phyloP scores from a whole-genome alignment of 2,329 filamentous ascomycete species.

The Thyridium curvatum region DNA sequence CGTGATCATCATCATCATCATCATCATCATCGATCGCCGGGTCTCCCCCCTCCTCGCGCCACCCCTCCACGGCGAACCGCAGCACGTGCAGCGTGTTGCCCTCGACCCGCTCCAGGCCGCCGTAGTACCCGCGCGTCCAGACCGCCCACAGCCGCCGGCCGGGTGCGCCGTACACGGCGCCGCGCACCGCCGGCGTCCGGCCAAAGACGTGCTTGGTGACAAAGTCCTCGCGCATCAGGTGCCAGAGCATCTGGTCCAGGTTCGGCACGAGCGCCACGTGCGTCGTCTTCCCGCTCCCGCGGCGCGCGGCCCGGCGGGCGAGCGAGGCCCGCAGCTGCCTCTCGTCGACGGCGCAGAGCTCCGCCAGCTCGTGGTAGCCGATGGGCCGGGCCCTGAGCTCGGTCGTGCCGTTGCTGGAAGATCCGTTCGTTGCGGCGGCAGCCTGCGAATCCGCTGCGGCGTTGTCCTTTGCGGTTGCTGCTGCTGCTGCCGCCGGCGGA shows the following conservation, averaged over 20 bases:
- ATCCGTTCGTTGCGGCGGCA: constrained; percentile 15
- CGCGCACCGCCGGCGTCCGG: constrained; percentile 53
- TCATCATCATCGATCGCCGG: constrained; percentile 29
- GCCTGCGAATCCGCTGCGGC: background rate
- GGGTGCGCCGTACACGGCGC: constrained; percentile 54
- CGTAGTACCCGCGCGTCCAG: constrained; percentile 64
- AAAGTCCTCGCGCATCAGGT: constrained; percentile 76
- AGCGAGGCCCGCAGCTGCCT: constrained; percentile 50
- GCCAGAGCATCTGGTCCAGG: constrained; percentile 64
- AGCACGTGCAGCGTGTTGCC: constrained; percentile 66
- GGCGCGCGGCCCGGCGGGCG: constrained; percentile 17
- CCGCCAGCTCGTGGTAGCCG: constrained; percentile 51
- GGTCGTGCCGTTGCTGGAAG: constrained; percentile 4
- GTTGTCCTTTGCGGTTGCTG: constrained; percentile 15
- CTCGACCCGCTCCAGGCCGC: constrained; percentile 41
- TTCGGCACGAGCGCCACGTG: constrained; percentile 64
- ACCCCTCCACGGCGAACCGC: constrained; percentile 62
- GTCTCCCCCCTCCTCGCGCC: too few species aligned
- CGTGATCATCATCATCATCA: too few species aligned
- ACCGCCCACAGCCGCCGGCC: constrained; percentile 64
- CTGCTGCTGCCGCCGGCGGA: constrained; percentile 25
- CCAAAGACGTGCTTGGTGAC: constrained; percentile 59
- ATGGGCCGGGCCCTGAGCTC: constrained; percentile 34
- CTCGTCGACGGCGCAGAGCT: constrained; percentile 60
- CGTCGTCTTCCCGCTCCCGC: constrained; percentile 37